Conservation (phyloP, 345 rosid species). For the Rhodamnia rubescens region DNA sequence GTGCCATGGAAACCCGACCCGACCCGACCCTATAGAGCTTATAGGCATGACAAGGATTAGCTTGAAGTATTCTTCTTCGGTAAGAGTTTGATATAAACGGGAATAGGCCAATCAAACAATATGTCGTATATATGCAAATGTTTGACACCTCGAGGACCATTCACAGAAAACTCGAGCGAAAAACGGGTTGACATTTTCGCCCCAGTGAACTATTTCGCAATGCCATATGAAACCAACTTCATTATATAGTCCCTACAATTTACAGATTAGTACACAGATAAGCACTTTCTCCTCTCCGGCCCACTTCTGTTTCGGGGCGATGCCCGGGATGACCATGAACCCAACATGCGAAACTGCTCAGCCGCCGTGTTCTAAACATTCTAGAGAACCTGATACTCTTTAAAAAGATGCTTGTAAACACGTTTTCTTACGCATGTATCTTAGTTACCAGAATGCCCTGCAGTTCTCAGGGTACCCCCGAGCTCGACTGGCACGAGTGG, state of each 20-base stretch:
- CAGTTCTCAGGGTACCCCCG: conserved; percentile 67
- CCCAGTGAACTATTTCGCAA: background rate
- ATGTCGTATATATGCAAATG: background rate
- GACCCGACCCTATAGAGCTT: background rate
- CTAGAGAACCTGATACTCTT: background rate
- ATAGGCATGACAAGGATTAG: background rate
- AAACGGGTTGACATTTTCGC: background rate
- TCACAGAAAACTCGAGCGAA: background rate
- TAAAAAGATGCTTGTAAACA: background rate
- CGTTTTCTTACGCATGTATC: background rate
- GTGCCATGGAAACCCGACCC: background rate
- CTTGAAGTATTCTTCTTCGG: background rate
- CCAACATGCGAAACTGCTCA: background rate
- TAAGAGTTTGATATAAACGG: background rate
- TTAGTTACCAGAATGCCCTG: background rate
- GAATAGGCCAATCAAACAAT: background rate
- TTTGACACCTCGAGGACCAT: background rate
- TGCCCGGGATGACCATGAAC: background rate
- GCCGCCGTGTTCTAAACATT: background rate
- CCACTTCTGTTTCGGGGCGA: background rate
- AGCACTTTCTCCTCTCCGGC: background rate
- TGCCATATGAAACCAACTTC: background rate
- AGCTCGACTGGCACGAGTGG: conserved; percentile 75
- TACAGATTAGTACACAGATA: background rate
- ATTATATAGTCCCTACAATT: background rate